These are phyloP conservation scores for Aspergillus latus DNA, from an alignment of 2,329 filamentous ascomycete genomes.

Conservation along the genomic window DNA sequence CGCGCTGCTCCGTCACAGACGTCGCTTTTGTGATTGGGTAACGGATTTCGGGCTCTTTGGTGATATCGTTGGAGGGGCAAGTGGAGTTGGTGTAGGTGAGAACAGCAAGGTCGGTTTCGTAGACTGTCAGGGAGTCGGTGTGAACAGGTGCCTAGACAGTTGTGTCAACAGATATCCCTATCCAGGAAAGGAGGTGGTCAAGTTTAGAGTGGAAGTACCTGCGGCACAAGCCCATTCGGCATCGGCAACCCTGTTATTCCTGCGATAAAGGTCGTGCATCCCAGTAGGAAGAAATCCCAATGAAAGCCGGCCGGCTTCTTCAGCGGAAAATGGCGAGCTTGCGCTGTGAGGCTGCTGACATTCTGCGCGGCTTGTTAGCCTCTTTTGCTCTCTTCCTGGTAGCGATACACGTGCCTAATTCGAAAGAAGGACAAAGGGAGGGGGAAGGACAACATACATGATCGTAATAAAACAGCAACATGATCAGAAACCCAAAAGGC, in stretches of 20 bases:
- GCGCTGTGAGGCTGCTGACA: slow-evolving; percentile 73
- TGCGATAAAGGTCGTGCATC: slow-evolving; percentile 69
- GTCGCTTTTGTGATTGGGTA: slow-evolving; percentile 41
- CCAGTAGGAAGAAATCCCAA: slow-evolving; percentile 78
- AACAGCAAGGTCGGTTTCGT: slow-evolving; percentile 63
- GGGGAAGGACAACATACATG: slow-evolving; percentile 63
- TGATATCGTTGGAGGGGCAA: slow-evolving; percentile 46
- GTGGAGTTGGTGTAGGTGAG: slow-evolving; percentile 56
- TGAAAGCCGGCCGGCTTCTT: slow-evolving; percentile 78
- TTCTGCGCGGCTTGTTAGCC: slow-evolving; percentile 39
- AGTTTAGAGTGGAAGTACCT: slow-evolving; percentile 52
- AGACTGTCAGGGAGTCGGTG: slow-evolving; percentile 63
- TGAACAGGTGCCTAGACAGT: slow-evolving; percentile 55
- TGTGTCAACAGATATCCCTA: background rate
- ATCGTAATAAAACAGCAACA: slow-evolving; percentile 82
- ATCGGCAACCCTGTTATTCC: slow-evolving; percentile 73
- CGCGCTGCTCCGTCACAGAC: slow-evolving; percentile 63
- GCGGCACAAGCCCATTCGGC: slow-evolving; percentile 76
- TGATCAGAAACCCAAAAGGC: slow-evolving; percentile 76
- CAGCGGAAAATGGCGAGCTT: slow-evolving; percentile 75
- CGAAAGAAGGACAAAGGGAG: too few relatives aligned
- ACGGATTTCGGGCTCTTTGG: slow-evolving; percentile 60
- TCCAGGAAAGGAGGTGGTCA: slow-evolving; percentile 42
- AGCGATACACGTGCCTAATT: too few relatives aligned
- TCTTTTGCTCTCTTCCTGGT: too few relatives aligned